Evolutionary conservation across 2,329 filamentous ascomycete genomes (phyloP), one percentile per base, ranked within the genome.

Genomic region (Nannizziopsis arthrosporioides): DNA sequence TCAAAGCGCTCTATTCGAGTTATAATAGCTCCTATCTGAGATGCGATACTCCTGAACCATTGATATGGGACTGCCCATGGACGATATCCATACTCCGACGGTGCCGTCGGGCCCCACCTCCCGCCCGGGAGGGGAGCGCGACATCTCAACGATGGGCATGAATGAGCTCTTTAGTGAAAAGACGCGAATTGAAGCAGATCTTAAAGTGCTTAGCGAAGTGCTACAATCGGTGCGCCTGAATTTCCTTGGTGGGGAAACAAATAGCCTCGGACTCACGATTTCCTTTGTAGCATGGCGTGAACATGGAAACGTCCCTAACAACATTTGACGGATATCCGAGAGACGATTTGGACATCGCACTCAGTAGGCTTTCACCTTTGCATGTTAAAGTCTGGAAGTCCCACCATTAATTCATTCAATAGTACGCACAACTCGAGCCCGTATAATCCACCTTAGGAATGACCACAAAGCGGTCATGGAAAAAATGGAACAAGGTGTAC

Each of bases 401-500:
- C 14, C 47, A 35, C 48, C 1, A 48, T 50, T 47, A 56, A 57
- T 45, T 58, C 45, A 27, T 31, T 43, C 11, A 14, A 47, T 58
- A 93, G 86, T 98, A 62, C 85, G 92, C 53, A 94, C 87, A n/a
- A 94, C 89, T 34, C 77, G 92, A 65, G 78, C 89, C 22, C 81
- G 85, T 52, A 94, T 98, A 56, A 92, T 96, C 56, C 75, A 82
- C 56, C 74, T 96, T 35, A 82, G 85, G 55, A 96, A 95, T 62
- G 92, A 98, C 66, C 90, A 94, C 70, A 95, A 93, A 63, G 80
- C 81, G 35, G 69, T 95, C 38, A 95, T 96, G 88, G 69, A 69
- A 50, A 73, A 76, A 50, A 82, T 96, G 56, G 92, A 96, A 65
- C 82, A 82, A 59, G 81, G 81, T 41, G 75, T 98, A n/a, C 87